Evolutionary conservation across 2,329 filamentous ascomycete genomes (phyloP).

Genomic region (Botryosphaeria agaves): DNA sequence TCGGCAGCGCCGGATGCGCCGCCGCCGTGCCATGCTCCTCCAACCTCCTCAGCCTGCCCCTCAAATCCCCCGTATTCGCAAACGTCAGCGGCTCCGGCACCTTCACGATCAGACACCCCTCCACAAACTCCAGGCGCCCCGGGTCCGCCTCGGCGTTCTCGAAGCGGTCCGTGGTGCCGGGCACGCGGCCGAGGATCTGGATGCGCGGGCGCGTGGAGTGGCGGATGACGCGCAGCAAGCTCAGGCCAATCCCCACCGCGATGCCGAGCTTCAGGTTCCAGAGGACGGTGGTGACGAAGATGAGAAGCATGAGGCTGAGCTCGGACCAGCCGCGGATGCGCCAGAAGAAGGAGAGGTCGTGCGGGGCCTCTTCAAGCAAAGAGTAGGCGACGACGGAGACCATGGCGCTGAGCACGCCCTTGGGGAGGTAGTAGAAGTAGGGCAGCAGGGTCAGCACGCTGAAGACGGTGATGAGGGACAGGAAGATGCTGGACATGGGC

Average conservation of each 20-base stretch:
- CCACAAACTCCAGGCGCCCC: conserved; percentile 67
- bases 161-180: conserved; percentile 59
- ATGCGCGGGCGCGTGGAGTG: conserved; percentile 87
- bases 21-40: conserved; percentile 78
- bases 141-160: conserved; percentile 66
- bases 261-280: conserved; percentile 91
- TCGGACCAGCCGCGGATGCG: conserved; percentile 75
- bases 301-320: conserved; percentile 70
- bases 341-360: conserved; percentile 81
- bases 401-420: conserved; percentile 85
- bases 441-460: conserved; percentile 71
- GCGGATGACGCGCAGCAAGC: conserved; percentile 72
- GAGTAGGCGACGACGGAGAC: conserved; percentile 92
- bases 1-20: conserved; percentile 75
- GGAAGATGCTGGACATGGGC: conserved; percentile 80
- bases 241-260: conserved; percentile 81
- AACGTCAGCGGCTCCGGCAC: conserved; percentile 95
- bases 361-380: conserved; percentile 84
- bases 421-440: conserved; percentile 92
- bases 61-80: conserved; percentile 87
- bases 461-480: conserved; percentile 67
- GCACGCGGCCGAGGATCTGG: conserved; percentile 82
- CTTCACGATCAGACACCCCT: conserved; percentile 89
- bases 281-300: conserved; percentile 83
- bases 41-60: conserved; percentile 62